phyloP scores from a whole-genome alignment of 1,284 basidiomycete genomes.

The Trichosporon sp. region DNA sequence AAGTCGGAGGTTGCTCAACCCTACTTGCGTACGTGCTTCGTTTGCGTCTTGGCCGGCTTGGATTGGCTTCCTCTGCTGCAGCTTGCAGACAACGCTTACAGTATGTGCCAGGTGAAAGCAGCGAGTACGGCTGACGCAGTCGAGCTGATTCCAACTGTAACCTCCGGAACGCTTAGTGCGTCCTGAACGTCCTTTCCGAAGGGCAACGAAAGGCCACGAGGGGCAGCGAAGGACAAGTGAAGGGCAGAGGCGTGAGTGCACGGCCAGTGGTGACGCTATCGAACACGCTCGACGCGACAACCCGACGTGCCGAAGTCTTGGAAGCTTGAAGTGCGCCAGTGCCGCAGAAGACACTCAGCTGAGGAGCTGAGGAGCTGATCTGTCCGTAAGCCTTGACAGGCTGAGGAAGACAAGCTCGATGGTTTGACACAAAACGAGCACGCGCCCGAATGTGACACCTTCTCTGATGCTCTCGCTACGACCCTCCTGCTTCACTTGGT shows the following conservation, averaged over 20 bases:
- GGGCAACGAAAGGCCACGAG: background rate
- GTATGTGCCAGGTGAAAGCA: background rate
- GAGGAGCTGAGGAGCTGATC: background rate
- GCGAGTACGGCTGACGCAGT: background rate
- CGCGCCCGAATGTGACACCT: background rate
- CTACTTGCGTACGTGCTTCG: background rate
- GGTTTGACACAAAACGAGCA: slow-evolving; percentile 1
- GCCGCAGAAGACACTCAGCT: too few species aligned
- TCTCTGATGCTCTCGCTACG: background rate
- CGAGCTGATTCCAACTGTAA: background rate
- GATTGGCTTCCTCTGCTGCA: background rate
- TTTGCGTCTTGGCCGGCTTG: background rate
- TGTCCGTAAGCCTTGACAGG: too few species aligned
- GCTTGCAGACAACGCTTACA: too few species aligned
- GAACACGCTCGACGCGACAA: background rate
- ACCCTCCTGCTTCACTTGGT: too few species aligned
- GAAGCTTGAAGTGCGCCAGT: background rate
- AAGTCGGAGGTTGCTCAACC: slow-evolving; percentile 6
- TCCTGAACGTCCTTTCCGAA: slow-evolving; percentile 5
- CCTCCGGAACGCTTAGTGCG: background rate
- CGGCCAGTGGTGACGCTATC: background rate
- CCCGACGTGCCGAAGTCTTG: background rate
- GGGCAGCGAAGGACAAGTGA: too few species aligned
- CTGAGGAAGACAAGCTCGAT: background rate
- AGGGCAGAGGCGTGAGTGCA: background rate